Base-by-base conservation (phyloP, 2,329 filamentous ascomycete genomes). In the Tolypocladium pustulatum region DNA sequence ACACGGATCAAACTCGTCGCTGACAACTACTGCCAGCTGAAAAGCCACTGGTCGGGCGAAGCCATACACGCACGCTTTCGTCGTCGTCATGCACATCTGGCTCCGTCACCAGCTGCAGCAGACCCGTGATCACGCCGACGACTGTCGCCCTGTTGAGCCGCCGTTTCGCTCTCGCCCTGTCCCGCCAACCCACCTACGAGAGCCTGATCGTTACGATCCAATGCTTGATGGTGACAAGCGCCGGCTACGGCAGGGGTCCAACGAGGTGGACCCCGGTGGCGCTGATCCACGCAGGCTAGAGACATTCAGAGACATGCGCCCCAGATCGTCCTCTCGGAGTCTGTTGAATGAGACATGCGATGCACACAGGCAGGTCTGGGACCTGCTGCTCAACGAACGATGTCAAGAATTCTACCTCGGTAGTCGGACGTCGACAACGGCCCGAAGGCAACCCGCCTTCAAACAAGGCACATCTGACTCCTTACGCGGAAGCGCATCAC, bases 311-410 rank as follows among this genome's bases (percentile, higher is more conserved):
- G 62, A 65, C 65, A 65, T 59, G 58, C 61, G 61, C 54, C 49
- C 51, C 58, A 67, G 65, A 71, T 71, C 61, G 68, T 53, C 71
- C 72, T 73, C 64, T 73, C 67, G 68, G 71, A 71, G 67, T 60
- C 60, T 55, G 61, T 56, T 56, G 61, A 69, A 65, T 70, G 65
- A 75, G 72, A 75, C 73, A 74, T 68, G 65, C 63, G 72, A 73
- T 68, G 65, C 63, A 64, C 62, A 61, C 60, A 64, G 66, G 68
- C 65, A 70, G 68, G 68, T 71, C 69, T 62, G 1, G 65, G 72
- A 73, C 71, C 70, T 67, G 64, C 67, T 70, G 65, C 62, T 62
- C 53, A 55, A 59, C 55, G 58, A 64, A 66, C 64, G 61, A 65
- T 61, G 56, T 62, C 59, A n/a, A 20, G 41, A 40, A 55, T 46